Evolutionary conservation across 805 yeast genomes (phyloP).

Genomic region (Sungouiella thailandica): DNA sequence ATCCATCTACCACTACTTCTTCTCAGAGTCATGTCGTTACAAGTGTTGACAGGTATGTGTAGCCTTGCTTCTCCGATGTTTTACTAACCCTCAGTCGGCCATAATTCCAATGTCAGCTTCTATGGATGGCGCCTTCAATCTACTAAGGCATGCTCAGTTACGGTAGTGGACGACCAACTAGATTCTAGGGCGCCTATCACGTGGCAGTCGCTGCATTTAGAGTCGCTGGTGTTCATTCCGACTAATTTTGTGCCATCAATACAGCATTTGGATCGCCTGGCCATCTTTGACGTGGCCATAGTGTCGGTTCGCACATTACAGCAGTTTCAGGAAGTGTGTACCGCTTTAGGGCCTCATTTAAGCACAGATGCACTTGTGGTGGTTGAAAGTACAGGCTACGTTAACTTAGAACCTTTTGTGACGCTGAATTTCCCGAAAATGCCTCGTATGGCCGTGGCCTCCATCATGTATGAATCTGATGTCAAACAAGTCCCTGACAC

Average conservation of each 20-base stretch:
- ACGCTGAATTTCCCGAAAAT: constrained; percentile 35
- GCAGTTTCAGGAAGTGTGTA: constrained; percentile 30
- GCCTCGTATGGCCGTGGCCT: constrained; percentile 36
- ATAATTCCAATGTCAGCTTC: constrained; percentile 53
- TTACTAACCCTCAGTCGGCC: constrained; percentile 39
- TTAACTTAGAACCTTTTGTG: constrained; percentile 68
- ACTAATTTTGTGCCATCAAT: constrained; percentile 11
- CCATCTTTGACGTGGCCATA: constrained; percentile 31
- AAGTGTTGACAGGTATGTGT: constrained; percentile 13
- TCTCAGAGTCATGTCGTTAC: constrained; percentile 11
- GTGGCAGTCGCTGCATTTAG: constrained; percentile 14
- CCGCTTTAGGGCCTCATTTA: constrained; percentile 21
- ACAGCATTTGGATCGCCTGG: constrained; percentile 9
- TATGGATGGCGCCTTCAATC: constrained; percentile 54
- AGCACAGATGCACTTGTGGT: constrained; percentile 45
- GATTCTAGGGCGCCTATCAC: constrained; percentile 15
- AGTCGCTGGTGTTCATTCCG: constrained; percentile 14
- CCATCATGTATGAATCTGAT: constrained; percentile 62
- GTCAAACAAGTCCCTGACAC: constrained; percentile 31
- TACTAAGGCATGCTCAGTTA: constrained; percentile 32
- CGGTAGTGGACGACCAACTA: constrained; percentile 34
- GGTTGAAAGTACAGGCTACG: constrained; percentile 66
- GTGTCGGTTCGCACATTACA: constrained; percentile 33
- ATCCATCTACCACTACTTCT: no score
- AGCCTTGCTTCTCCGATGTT: background rate